These are phyloP conservation scores for Exserohilum turcica DNA, from an alignment of 2,329 filamentous ascomycete species.

Conservation along the genomic window DNA sequence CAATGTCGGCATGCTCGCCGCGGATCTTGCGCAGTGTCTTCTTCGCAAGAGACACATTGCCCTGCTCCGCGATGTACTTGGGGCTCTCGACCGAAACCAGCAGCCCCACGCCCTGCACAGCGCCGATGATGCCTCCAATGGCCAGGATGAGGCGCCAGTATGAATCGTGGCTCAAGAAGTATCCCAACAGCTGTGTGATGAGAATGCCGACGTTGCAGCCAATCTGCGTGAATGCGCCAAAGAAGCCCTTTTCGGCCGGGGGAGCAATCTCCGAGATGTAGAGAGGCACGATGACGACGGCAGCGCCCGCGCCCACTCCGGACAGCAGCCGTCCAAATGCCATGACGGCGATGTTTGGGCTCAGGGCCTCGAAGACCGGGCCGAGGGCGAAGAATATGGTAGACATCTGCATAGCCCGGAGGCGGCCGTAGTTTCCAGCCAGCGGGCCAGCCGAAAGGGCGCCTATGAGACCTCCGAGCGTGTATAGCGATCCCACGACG, in stretches of 20 bases:
- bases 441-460: conserved; percentile 79
- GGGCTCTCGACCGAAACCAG: conserved; percentile 80
- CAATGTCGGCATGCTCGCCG: conserved; percentile 70
- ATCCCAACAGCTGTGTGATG: conserved; percentile 79
- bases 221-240: conserved; percentile 83
- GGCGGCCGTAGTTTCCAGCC: conserved; percentile 76
- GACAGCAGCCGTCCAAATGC: conserved; percentile 76
- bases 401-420: conserved; percentile 76
- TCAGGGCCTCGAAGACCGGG: conserved; percentile 74
- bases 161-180: conserved; percentile 79
- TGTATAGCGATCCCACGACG: conserved; percentile 87
- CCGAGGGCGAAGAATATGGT: conserved; percentile 77
- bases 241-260: conserved; percentile 71
- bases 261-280: conserved; percentile 94
- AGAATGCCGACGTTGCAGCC: conserved; percentile 93
- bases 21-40: conserved; percentile 75
- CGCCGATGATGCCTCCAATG: conserved; percentile 70
- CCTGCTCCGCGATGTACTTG: conserved; percentile 76
- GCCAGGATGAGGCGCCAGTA: conserved; percentile 86
- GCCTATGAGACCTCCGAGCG: conserved; percentile 82
- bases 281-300: conserved; percentile 90
- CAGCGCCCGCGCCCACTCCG: conserved; percentile 83
- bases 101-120: conserved; percentile 71
- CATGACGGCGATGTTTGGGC: conserved; percentile 70
- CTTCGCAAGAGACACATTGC: conserved; percentile 65